phyloP scores from a whole-genome alignment of 75 land plant genomes.

The Cupressus sempervirens region DNA sequence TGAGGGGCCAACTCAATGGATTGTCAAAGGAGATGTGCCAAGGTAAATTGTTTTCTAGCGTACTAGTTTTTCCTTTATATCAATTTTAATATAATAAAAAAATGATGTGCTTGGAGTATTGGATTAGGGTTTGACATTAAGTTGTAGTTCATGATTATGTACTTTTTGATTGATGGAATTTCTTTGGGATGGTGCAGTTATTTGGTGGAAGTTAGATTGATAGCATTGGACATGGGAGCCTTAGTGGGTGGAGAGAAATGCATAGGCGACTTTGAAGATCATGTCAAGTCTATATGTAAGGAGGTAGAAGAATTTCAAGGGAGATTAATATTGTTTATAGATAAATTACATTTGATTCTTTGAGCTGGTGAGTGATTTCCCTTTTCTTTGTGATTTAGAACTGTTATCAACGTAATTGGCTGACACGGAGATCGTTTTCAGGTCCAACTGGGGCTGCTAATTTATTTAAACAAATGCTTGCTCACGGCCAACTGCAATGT shows the following conservation, averaged over 20 bases:
- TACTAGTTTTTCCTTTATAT: too few relatives aligned
- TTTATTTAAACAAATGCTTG: constrained; percentile 97
- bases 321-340: constrained; percentile 89
- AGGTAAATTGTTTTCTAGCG: too few relatives aligned
- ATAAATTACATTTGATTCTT: too few relatives aligned
- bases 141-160: not conserved
- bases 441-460: too few relatives aligned
- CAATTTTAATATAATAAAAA: too few relatives aligned
- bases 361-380: too few relatives aligned
- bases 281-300: constrained; percentile 80
- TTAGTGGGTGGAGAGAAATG: constrained; percentile 89
- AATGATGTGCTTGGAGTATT: not conserved
- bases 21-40: too few relatives aligned
- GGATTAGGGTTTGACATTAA: not conserved
- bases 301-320: constrained; percentile 95
- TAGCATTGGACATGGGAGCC: constrained; percentile 97
- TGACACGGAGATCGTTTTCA: not conserved
- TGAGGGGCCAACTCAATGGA: too few relatives aligned
- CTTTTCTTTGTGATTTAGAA: not conserved
- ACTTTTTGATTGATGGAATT: not conserved
- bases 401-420: not conserved
- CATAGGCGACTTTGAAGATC: constrained; percentile 92
- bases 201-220: constrained; percentile 73
- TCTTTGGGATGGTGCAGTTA: constrained; percentile 44
- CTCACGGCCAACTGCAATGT: constrained; percentile 83